phyloP scores from a whole-genome alignment of 495 filamentous ascomycete species.

The Daldinia vernicosa region DNA sequence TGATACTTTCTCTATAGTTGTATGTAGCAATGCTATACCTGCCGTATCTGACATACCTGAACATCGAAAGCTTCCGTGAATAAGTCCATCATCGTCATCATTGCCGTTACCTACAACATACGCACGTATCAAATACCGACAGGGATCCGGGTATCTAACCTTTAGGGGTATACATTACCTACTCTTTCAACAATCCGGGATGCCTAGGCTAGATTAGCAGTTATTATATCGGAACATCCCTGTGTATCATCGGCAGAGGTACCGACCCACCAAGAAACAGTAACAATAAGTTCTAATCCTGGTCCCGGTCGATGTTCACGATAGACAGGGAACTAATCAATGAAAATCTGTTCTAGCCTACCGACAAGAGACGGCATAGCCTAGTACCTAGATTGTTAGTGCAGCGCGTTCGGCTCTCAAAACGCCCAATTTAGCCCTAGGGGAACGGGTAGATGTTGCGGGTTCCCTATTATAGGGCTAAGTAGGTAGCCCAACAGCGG shows the following conservation, averaged over 20 bases:
- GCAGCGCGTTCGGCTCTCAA: slow-evolving; percentile 30
- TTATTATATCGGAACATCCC: slow-evolving; percentile 17
- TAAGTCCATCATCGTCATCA: background rate
- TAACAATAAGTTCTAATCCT: background rate
- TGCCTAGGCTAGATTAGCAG: slow-evolving; percentile 3
- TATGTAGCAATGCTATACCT: too few species aligned
- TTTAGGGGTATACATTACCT: background rate
- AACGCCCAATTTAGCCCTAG: slow-evolving; percentile 20
- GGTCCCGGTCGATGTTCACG: background rate
- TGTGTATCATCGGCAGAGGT: slow-evolving; percentile 31
- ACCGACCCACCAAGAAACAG: slow-evolving; percentile 23
- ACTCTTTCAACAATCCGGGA: slow-evolving; percentile 3
- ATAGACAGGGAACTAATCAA: background rate
- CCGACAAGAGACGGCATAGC: slow-evolving; percentile 7
- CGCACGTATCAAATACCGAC: slow-evolving; percentile 18
- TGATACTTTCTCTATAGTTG: too few species aligned
- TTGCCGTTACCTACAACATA: slow-evolving; percentile 18
- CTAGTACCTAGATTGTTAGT: background rate
- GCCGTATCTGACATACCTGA: background rate
- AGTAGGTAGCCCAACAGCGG: slow-evolving; percentile 2
- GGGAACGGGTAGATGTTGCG: background rate
- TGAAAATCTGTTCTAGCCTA: slow-evolving; percentile 7
- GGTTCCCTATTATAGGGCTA: background rate
- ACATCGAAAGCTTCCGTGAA: background rate
- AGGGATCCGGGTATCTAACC: background rate